Evolutionary conservation across 225 moss, liverwort and hornwort genomes (phyloP).

Genomic region (Sphagnum tenellum): DNA sequence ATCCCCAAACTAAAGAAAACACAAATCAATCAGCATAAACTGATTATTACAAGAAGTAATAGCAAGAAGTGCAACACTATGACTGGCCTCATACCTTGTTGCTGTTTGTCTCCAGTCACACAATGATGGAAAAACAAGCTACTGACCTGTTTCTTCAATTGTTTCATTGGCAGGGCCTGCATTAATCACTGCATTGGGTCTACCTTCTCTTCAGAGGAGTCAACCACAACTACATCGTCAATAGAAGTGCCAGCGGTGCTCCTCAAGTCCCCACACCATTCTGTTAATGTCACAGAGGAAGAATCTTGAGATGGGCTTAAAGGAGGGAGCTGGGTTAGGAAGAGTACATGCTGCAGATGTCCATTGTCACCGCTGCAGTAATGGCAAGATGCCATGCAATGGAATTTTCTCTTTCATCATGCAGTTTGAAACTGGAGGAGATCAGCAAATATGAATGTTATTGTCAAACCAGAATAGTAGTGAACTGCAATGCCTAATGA

Average conservation of each 20-base stretch:
- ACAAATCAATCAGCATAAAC: no score
- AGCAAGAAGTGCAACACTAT: no score
- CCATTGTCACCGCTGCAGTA: conserved; percentile 31
- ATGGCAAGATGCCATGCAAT: conserved; percentile 1
- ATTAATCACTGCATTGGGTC: conserved; percentile 40
- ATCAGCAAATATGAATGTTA: no score
- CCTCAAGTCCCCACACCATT: conserved; percentile 28
- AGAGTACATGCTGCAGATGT: conserved; percentile 40
- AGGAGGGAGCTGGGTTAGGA: conserved; percentile 22
- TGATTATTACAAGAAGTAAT: no score
- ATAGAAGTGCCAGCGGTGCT: conserved; percentile 30
- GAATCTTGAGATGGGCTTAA: conserved; percentile 26
- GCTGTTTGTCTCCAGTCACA: no score
- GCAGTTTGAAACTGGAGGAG: no score
- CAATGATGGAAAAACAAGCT: no score
- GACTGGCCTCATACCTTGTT: no score
- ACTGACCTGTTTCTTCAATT: conserved; percentile 42
- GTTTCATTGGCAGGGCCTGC: conserved; percentile 31
- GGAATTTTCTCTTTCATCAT: neutral
- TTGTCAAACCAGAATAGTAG: no score
- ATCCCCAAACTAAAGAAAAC: no score
- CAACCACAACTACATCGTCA: conserved; percentile 25
- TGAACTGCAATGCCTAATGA: no score
- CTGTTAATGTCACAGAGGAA: conserved; percentile 28
- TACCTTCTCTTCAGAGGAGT: conserved; percentile 37